phyloP scores from a whole-genome alignment of 106 monocot genomes.

The Dendrobium huoshanense region DNA sequence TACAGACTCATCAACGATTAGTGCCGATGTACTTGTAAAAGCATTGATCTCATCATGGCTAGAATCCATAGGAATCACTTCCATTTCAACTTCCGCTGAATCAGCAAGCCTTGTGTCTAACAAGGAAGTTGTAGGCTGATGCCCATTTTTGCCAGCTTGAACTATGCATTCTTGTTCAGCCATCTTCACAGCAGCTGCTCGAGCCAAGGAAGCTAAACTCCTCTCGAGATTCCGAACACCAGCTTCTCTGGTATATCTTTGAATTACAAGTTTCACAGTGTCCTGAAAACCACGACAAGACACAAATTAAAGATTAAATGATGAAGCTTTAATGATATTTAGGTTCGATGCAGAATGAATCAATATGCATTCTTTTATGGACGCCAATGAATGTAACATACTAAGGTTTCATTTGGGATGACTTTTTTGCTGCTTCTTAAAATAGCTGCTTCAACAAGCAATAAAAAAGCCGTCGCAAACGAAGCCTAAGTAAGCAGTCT shows the following conservation, averaged over 20 bases:
- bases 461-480: too few relatives aligned
- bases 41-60: conserved; percentile 55
- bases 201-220: conserved; percentile 78
- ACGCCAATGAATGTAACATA: background rate
- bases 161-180: conserved; percentile 58
- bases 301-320: background rate
- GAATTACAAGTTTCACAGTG: conserved; percentile 73
- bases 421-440: too few relatives aligned
- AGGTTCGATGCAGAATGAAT: background rate
- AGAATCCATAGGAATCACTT: conserved; percentile 78
- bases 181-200: conserved; percentile 88
- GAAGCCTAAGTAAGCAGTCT: background rate
- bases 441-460: too few relatives aligned
- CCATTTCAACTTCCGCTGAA: conserved; percentile 92
- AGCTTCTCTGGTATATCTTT: conserved; percentile 95
- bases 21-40: conserved; percentile 31
- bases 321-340: background rate
- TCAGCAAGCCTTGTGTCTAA: conserved; percentile 73
- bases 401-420: too few relatives aligned
- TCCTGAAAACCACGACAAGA: conserved; percentile 22
- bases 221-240: conserved; percentile 93
- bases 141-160: conserved; percentile 52
- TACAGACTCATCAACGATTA: conserved; percentile 78
- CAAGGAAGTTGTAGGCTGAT: conserved; percentile 55
- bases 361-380: background rate